phyloP scores from a whole-genome alignment of 2,329 filamentous ascomycete genomes.

The Endoconidiophora polonica region DNA sequence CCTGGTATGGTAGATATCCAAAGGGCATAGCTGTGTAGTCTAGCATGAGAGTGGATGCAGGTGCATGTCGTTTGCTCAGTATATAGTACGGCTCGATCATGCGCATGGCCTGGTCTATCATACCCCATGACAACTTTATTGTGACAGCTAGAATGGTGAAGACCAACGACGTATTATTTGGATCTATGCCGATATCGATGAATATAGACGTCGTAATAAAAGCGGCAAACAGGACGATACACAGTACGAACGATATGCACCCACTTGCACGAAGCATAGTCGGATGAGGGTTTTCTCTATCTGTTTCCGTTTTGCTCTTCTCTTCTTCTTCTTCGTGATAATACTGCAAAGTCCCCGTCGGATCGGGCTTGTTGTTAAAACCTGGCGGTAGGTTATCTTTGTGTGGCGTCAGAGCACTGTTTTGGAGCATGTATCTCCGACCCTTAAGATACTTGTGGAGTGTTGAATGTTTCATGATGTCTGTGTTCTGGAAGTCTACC shows the following conservation, averaged over 20 bases:
- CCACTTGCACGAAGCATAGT: conserved; percentile 47
- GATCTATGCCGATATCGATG: conserved; percentile 14
- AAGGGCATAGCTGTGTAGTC: conserved; percentile 61
- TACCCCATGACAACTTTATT: conserved; percentile 52
- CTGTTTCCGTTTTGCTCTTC: neutral
- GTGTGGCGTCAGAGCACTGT: conserved; percentile 53
- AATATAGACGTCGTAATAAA: conserved; percentile 49
- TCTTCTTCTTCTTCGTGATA: neutral
- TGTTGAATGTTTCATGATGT: conserved; percentile 46
- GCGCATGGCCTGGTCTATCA: conserved; percentile 51
- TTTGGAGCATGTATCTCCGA: conserved; percentile 51
- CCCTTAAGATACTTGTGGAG: conserved; percentile 53
- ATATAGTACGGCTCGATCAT: conserved; percentile 64
- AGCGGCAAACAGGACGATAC: conserved; percentile 37
- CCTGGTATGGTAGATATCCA: conserved; percentile 44
- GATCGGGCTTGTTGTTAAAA: no score
- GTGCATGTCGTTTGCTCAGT: conserved; percentile 47
- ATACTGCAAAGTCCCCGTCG: neutral
- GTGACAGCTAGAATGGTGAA: conserved; percentile 48
- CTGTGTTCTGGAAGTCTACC: conserved; percentile 57
- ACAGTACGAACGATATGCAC: conserved; percentile 42
- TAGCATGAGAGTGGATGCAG: conserved; percentile 47
- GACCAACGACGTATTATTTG: conserved; percentile 39
- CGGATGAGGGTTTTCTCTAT: conserved; percentile 46
- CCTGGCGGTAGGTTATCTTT: conserved; percentile 27